phyloP scores from a whole-genome alignment of 2,329 filamentous ascomycete species.

The Byssothecium circinans region DNA sequence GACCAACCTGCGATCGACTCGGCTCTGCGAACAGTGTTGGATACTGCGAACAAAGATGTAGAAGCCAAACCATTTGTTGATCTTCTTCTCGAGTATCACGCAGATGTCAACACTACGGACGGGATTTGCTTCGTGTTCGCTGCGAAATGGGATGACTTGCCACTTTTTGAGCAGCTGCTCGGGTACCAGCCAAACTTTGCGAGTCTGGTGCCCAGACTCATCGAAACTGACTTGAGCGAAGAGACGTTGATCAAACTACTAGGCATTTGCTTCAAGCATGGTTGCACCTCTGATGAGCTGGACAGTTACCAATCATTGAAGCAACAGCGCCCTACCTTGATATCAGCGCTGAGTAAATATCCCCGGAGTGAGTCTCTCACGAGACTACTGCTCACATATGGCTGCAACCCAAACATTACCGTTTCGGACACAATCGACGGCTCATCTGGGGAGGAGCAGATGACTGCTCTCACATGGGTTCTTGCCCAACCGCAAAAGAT shows the following conservation, averaged over 20 bases:
- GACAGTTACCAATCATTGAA: conserved; percentile 13
- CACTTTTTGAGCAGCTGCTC: conserved; percentile 31
- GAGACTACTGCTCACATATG: conserved; percentile 24
- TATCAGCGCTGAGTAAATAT: conserved; percentile 30
- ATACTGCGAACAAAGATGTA: conserved; percentile 14
- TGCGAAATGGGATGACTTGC: conserved; percentile 22
- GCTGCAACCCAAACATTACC: conserved; percentile 45
- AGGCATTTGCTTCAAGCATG: conserved; percentile 59
- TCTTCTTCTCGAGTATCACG: conserved; percentile 27
- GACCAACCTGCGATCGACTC: conserved; percentile 27
- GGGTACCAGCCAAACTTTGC: conserved; percentile 52
- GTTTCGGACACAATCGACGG: conserved; percentile 50
- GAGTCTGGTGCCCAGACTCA: conserved; percentile 60
- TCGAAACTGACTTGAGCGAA: conserved; percentile 55
- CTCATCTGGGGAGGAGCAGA: conserved; percentile 55
- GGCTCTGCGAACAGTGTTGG: conserved; percentile 11
- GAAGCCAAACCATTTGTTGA: conserved; percentile 20
- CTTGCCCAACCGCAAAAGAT: conserved; percentile 65
- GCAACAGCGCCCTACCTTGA: conserved; percentile 23
- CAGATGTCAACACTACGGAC: conserved; percentile 35
- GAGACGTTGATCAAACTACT: conserved; percentile 48
- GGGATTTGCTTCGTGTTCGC: conserved; percentile 36
- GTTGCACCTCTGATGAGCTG: conserved; percentile 26
- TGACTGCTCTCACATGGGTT: conserved; percentile 63
- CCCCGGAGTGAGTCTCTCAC: conserved; percentile 26